Evolutionary conservation across 371 early-diverging fungal genomes (phyloP), one percentile per base, ranked within the genome.

Genomic region (Rhizopus stolonifer): DNA sequence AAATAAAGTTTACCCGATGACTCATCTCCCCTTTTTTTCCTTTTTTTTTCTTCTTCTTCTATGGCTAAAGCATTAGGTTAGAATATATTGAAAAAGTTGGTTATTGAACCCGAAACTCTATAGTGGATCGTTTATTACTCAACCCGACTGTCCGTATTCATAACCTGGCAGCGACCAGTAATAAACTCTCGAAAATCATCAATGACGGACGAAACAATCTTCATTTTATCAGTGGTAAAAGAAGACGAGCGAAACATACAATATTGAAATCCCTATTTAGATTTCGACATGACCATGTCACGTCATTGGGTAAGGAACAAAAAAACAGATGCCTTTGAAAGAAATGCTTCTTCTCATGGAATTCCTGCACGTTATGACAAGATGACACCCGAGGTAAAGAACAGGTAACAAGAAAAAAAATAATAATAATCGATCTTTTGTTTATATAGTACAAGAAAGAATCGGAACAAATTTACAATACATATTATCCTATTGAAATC

Each of bases 211-310:
- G 54, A 19, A 19, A 52, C 1, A 65, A 76, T 38, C 58, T 84
- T 18, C 87, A 86, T 59, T 65, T 86, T 32, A 82, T 86, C 15
- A 67, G 79, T 54, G 85, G 84, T 81, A 71, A 49, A 54, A 45
- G 36, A 4, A 8, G 14, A 14, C 1, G n/a, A 3, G 13, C 7
- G 3, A 38, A 13, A 0, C 34, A 9, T 17, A 25, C 9, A 22
- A 3, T 14, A 25, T 10, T 14, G 19, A 23, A 14, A 36, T 46
- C 14, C 33, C 14, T 29, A 25, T 33, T 17, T 49, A 74, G 91
- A 90, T 64, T 90, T 88, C 59, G 91, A 91, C 57, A 84, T 85
- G 84, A 91, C 91, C 33, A 77, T 91, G 65, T 86, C 88, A 24
- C 68, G 71, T 61, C 81, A 79, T 54, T 84, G 80, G 82, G 67